Evolutionary conservation across 768 basidiomycete species (phyloP).

Genomic region (Trametes gibbosa): DNA sequence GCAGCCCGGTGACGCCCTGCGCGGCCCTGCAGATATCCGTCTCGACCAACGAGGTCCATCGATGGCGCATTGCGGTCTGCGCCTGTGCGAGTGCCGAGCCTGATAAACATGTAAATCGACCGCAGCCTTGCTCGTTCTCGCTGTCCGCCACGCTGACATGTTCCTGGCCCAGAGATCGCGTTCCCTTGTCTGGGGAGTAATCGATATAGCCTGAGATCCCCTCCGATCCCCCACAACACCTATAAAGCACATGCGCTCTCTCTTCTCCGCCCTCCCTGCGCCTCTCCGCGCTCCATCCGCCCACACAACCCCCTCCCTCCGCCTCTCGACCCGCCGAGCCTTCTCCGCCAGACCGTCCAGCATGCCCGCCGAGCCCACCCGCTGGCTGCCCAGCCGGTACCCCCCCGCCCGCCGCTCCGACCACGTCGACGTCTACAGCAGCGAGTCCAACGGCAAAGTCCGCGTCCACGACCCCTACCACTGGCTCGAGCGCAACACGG

Average conservation of each 20-base stretch:
- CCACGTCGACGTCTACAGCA: constrained; percentile 68
- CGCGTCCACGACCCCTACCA: constrained; percentile 67
- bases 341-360: constrained; percentile 9
- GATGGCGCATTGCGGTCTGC: constrained; percentile 9
- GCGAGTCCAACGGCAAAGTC: constrained; percentile 58
- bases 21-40: not conserved
- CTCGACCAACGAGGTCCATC: constrained; percentile 7
- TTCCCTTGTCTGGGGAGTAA: constrained; percentile 10
- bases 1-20: not conserved
- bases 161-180: constrained; percentile 7
- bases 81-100: not conserved
- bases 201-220: constrained; percentile 18
- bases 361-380: constrained; percentile 34
- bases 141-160: constrained; percentile 14
- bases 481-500: constrained; percentile 66
- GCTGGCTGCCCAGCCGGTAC: constrained; percentile 59
- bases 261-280: constrained; percentile 13
- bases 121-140: not conserved
- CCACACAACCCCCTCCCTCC: constrained; percentile 15
- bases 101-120: constrained; percentile 4
- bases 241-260: constrained; percentile 23
- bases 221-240: constrained; percentile 11
- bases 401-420: constrained; percentile 64
- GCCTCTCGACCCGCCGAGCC: constrained; percentile 11
- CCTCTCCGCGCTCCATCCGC: constrained; percentile 23